Conservation (phyloP, 805 yeast genomes). For the Candida sphagnicola region DNA sequence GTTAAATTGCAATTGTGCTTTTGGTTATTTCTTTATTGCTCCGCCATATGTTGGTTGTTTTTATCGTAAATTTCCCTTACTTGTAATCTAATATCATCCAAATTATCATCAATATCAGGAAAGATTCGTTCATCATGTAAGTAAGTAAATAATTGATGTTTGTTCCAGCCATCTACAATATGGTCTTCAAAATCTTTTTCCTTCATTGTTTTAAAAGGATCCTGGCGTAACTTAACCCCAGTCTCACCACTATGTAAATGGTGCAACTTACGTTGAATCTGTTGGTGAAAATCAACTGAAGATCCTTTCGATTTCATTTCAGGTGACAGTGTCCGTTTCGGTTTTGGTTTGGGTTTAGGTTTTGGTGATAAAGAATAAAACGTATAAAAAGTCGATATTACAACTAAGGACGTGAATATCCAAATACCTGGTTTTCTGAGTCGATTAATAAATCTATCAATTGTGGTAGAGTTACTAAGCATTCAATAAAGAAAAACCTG, state of each 20-base stretch:
- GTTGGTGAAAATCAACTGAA: conserved; percentile 2
- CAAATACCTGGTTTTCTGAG: conserved; percentile 33
- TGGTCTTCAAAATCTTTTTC: conserved; percentile 5
- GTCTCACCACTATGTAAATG: conserved; percentile 4
- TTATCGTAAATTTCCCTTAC: conserved; percentile 13
- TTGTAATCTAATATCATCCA: conserved; percentile 8
- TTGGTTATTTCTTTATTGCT: too few relatives aligned
- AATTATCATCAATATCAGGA: conserved; percentile 17
- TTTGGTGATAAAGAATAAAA: conserved; percentile 15
- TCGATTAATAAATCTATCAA: conserved; percentile 26
- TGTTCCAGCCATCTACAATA: conserved; percentile 13
- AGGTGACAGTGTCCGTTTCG: too few relatives aligned
- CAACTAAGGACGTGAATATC: conserved; percentile 27
- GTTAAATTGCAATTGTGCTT: too few relatives aligned
- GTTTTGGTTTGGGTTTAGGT: conserved; percentile 11
- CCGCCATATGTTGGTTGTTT: neutral
- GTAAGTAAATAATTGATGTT: conserved; percentile 14
- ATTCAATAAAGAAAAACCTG: neutral
- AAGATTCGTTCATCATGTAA: conserved; percentile 12
- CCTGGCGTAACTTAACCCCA: conserved; percentile 3
- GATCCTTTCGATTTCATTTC: neutral
- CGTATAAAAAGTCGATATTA: conserved; percentile 25
- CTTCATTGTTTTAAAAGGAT: neutral
- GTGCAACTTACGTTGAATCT: neutral
- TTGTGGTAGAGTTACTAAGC: conserved; percentile 16